Evolutionary conservation across 345 rosid genomes (phyloP), one percentile per base, ranked within the genome.

Genomic region (Populus deltoides): DNA sequence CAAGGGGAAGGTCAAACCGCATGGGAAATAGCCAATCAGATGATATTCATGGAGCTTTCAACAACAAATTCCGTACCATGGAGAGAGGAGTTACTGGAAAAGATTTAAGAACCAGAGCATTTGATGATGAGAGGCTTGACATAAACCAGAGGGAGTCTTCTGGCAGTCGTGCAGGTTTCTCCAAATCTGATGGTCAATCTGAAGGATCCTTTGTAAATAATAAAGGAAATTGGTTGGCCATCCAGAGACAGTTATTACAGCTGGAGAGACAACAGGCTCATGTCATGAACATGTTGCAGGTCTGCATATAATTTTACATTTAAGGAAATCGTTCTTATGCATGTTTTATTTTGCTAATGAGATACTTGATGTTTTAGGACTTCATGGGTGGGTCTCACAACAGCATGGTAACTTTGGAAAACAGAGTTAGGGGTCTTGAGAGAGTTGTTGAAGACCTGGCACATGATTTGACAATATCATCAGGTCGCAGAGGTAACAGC

Each of bases 311-410:
- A 18, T 83, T 74, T 76, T 25, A 67, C 43, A 57, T n/a, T 43
- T 4, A 61, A 43, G 71, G 24, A 79, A 78, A 61, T 77, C 75
- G 36, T 80, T 75, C 33, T n/a, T 22, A 18, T 73, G 74, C 75
- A 53, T 39, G 59, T 75, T 73, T 71, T 33, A 24, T 63, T 71
- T 68, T 69, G 70, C 73, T 90, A 41, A 79, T 75, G 31, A 68
- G 68, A 71, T 43, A 15, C 75, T 81, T 65, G 75, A 27, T 66
- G 36, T 74, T 88, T 82, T 88, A 96, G 92, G 99, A 97, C 80
- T 94, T 94, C 81, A 97, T 97, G 92, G 99, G 99, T 70, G 98
- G 99, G 41, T 97, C 99, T 81, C 97, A 90, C 82, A 86, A 91
- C 81, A 90, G 97, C 90, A 97, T 94, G 97, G 79, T 91, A 76